Evolutionary conservation across 2,329 filamentous ascomycete genomes (phyloP), one percentile per base, ranked within the genome.

Genomic region (Monascus ruber): DNA sequence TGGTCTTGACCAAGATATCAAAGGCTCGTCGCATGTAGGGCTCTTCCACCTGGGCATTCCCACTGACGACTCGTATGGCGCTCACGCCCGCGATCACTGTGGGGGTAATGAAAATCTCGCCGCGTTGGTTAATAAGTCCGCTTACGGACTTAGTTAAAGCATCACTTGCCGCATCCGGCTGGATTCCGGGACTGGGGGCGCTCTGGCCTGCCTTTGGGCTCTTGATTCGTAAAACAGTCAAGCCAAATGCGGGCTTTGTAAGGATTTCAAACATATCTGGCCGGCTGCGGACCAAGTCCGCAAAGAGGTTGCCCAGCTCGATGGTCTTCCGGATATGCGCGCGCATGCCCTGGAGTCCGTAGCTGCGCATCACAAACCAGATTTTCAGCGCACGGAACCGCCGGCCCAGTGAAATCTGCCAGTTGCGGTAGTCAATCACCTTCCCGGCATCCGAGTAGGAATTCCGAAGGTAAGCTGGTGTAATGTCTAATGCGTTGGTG

Each of bases 341-440:
- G 49, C 79, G 79, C 53, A 96, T 63, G 0, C 88, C 89, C 26
- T 72, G 70, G 37, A 93, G 66, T 0, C 89, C 89, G 56, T 87
- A 94, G 33, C 75, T 80, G 34, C 89, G 73, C 52, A 95, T 68
- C 5, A 96, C 87, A 58, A 95, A 95, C 89, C 89, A 96, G 46
- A 94, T 80, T 68, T 96, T 96, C 42, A 96, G 66, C 2, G 82
- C 79, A 43, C 89, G 76, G 73, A 96, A 96, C 10, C 89, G 74
- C 2, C 89, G 73, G 6, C 89, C 89, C 0, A 96, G 78, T 0
- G 89, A 87, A 53, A 96, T 93, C 65, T 94, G 87, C 89, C 89
- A 96, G 70, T 96, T 88, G 35, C 89, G 78, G 68, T 94, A 95
- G 63, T 96, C 89, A 24, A 86, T 94, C 1, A 95, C 89, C 2